Evolutionary conservation across 2,329 filamentous ascomycete species (phyloP), one percentile per base, ranked within the genome.

Genomic region (Tricladium varicosporioides): DNA sequence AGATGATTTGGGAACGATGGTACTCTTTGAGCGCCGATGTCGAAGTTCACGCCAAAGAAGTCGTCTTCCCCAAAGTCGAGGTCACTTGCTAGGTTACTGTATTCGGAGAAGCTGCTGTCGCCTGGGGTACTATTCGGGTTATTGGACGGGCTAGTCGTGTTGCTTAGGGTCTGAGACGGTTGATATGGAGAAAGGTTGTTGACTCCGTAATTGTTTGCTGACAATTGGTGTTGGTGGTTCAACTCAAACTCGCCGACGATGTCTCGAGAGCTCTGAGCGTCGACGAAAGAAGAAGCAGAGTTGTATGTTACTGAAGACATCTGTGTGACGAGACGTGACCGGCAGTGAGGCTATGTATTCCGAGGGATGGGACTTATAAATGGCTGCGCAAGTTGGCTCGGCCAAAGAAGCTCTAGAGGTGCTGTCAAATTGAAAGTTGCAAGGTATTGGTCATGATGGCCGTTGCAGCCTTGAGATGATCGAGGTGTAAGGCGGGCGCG

Each of bases 41-140:
- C 65, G 46, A 71, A 71, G 62, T 71, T 66, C n/a, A 71, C 69
- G 9, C 69, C 68, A 43, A 68, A 66, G 63, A 69, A 71, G 31
- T 63, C 63, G 58, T 71, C 63, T 57, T 71, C 69, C 27, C 67
- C 66, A 22, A 63, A 36, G 7, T 69, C 66, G 51, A 65, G 61
- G 27, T 71, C 68, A 53, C 67, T 69, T 15, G 60, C 58, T 27
- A 66, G 63, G 55, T 67, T 64, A 55, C 65, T 70, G 44, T 66
- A 69, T 9, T 67, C 67, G 18, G 64, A 68, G 27, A 63, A 36
- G 47, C 64, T 27, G 22, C 22, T 67, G 44, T 67, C 68, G 32
- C 65, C 67, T 14, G 65, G 62, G 11, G 65, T 69, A 53, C 62
- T 63, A 15, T 58, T 51, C 40, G 60, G 53, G 49, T 66, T 61